These are phyloP conservation scores for Thalassiosira allenii DNA, from an alignment of 352 stramenopile species.

Conservation along the genomic window DNA sequence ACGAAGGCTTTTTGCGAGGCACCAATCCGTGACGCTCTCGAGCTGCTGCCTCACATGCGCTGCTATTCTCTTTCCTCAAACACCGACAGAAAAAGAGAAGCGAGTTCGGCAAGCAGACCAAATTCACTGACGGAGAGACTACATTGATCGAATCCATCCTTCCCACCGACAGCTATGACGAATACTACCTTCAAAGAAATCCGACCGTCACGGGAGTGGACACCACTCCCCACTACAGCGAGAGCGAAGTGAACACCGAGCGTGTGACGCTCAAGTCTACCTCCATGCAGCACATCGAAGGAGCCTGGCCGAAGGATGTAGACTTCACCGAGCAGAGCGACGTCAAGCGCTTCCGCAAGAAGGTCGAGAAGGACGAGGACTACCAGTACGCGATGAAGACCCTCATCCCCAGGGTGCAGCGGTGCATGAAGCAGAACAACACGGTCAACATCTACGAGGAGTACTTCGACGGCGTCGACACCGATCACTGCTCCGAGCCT, in stretches of 20 bases:
- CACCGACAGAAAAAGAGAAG: conserved; percentile 78
- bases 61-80: too few species aligned
- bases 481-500: conserved; percentile 91
- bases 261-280: conserved; percentile 92
- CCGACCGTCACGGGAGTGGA: conserved; percentile 89
- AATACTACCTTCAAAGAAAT: conserved; percentile 91
- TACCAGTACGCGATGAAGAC: conserved; percentile 94
- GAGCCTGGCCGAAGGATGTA: conserved; percentile 97
- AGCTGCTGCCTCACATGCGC: too few species aligned
- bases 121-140: conserved; percentile 91
- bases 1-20: too few species aligned
- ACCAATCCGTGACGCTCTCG: too few species aligned
- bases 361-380: conserved; percentile 97
- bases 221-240: conserved; percentile 91
- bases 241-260: conserved; percentile 95
- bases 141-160: conserved; percentile 92
- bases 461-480: conserved; percentile 91
- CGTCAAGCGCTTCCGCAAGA: conserved; percentile 96
- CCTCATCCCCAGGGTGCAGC: conserved; percentile 91
- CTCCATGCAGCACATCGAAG: conserved; percentile 95
- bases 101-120: conserved; percentile 92
- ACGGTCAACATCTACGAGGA: conserved; percentile 98
- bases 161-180: conserved; percentile 88
- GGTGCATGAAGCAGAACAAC: conserved; percentile 97
- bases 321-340: conserved; percentile 96